Evolutionary conservation across 768 basidiomycete genomes (phyloP), one percentile per base, ranked within the genome.

Genomic region (Russula ochroleuca): DNA sequence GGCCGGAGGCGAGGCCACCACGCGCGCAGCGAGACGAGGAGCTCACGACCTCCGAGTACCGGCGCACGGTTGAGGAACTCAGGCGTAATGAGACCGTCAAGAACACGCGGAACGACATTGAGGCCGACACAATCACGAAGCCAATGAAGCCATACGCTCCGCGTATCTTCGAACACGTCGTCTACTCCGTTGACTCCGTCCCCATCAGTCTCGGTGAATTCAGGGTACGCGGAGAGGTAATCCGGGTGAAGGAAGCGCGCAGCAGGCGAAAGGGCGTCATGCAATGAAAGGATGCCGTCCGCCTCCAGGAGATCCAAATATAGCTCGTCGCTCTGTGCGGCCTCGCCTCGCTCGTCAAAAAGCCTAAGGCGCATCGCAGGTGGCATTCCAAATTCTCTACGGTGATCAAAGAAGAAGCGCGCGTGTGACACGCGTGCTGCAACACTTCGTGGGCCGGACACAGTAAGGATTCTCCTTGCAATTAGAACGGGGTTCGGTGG

Each of bases 381-480:
- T 0, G 64, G 66, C 57, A 67, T 64, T 1, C 37, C 50, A 14
- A 8, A 10, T 11, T n/a, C 41, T 19, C 2, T 13, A 23, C 66
- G 64, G 33, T 67, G 33, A n/a, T 65, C 66, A 37, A 67, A 67
- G 59, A 67, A 67, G 54, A 67, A 67, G 35, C 63, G 47, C 3
- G 66, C 66, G 19, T 67, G 59, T 19, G 31, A 9, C 23, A 67
- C 13, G 8, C 58, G 59, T 9, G 47, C 35, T 10, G 37, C 21
- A n/a, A 67, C 43, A 31, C 7, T 38, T 4, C 54, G 58, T 7
- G 59, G 65, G 23, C 47, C 59, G 19, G 25, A 11, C 8, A 41
- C 48, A 1, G 21, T n/a, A 5, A 67, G 56, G n/a, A 67, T 67
- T 43, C 47, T 67, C 2, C 5, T 45, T 11, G 66, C 66, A n/a